Base-by-base conservation (phyloP, 306 rosid species). In the Fragaria iinumae region DNA sequence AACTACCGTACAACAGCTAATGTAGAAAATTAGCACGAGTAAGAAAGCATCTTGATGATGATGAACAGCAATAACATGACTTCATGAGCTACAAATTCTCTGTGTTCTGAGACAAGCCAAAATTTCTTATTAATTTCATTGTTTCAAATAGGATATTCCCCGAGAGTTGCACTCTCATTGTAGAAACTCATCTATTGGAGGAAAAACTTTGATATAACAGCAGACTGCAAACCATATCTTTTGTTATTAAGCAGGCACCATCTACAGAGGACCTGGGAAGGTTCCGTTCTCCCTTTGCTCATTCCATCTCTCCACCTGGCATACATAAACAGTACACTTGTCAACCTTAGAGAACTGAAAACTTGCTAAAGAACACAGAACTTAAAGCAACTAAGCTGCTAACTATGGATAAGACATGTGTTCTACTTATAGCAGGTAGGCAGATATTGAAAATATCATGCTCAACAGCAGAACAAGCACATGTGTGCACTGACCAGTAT, bases 251-350 rank as follows among this genome's bases (percentile, higher is more conserved):
- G 79, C 74, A 57, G 67, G 48, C 55, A 36, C 68, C 82, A 41
- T 74, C 88, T 92, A 96, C 85, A 96, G 94, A 5, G 96, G 99
- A 44, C 99, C 98, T 13, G 99, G 99, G 82, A 92, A 96, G 72
- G 96, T 85, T 88, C 99, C 98, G 1, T 87, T 92, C 88, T 92
- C 99, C 83, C 98, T 91, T 81, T 92, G 99, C 83, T 96, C 99
- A 49, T 96, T 96, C 99, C 99, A 92, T 77, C 89, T 86, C 53
- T 96, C 99, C 63, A 96, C 59, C 99, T 96, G 93, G 64, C 66
- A 73, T 69, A 75, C 38, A 56, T 2, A 41, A 86, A 48, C 13
- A 76, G 69, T 32, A 73, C 60, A 75, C 69, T 1, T 4, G 29
- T 72, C 44, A 69, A n/a, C 48, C 32, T 5, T n/a, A 6, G 9